phyloP scores from a whole-genome alignment of 1,284 basidiomycete species.

The Ganoderma meredithae region DNA sequence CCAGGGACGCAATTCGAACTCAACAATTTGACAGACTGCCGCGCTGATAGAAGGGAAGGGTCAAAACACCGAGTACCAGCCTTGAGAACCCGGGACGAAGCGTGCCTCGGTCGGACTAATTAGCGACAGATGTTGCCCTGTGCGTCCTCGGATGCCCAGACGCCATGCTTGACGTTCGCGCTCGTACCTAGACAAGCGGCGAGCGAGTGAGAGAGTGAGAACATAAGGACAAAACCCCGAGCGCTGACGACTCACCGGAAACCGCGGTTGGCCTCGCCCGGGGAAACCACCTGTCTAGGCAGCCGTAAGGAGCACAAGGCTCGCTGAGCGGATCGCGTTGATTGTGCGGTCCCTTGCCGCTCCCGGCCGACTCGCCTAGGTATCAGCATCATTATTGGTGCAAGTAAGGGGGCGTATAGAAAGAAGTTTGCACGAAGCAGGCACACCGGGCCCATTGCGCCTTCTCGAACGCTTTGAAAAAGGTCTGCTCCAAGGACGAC shows the following conservation, averaged over 20 bases:
- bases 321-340: constrained; percentile 6
- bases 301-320: background rate
- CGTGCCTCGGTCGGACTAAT: background rate
- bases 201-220: background rate
- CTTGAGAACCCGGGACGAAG: background rate
- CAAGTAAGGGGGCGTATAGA: constrained; percentile 15
- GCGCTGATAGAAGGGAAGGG: background rate
- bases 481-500: constrained; percentile 1
- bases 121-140: background rate
- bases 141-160: background rate
- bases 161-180: background rate
- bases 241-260: constrained; percentile 6
- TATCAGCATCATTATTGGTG: constrained; percentile 7
- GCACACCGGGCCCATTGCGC: constrained; percentile 14
- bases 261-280: background rate
- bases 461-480: constrained; percentile 2
- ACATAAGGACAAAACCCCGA: background rate
- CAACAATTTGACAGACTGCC: constrained; percentile 2
- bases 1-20: background rate
- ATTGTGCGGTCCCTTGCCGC: constrained; percentile 4
- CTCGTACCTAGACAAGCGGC: background rate
- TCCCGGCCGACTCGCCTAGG: background rate
- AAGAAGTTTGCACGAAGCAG: constrained; percentile 12
- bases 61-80: background rate
- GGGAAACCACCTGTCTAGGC: background rate